These are phyloP conservation scores for Wickerhamomyces alni DNA, from an alignment of 805 yeast species.

Conservation along the genomic window DNA sequence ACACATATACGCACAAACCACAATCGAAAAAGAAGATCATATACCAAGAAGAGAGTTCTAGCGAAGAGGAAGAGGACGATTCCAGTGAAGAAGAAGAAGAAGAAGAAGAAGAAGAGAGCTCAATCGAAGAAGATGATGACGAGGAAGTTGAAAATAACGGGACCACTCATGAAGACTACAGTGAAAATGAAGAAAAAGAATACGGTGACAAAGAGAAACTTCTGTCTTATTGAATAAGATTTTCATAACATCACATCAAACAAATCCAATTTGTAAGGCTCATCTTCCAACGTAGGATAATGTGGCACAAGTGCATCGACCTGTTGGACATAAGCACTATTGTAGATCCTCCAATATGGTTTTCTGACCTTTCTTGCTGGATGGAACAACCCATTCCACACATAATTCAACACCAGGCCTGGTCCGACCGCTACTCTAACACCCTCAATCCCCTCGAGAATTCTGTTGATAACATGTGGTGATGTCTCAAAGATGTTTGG, in stretches of 20 bases:
- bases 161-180: background rate
- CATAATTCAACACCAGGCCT: constrained; percentile 67
- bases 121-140: constrained; percentile 22
- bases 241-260: constrained; percentile 18
- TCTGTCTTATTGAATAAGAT: background rate
- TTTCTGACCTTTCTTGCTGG: constrained; percentile 84
- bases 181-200: constrained; percentile 25
- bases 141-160: constrained; percentile 10
- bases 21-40: constrained; percentile 11
- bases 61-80: constrained; percentile 24
- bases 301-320: constrained; percentile 76
- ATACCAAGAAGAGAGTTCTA: constrained; percentile 21
- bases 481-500: constrained; percentile 94
- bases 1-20: constrained; percentile 17
- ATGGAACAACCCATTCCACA: constrained; percentile 87
- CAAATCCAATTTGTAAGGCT: constrained; percentile 13
- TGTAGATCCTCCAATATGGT: constrained; percentile 83
- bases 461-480: constrained; percentile 86
- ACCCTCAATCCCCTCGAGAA: constrained; percentile 75
- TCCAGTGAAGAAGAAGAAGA: constrained; percentile 28
- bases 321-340: constrained; percentile 66
- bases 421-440: constrained; percentile 67
- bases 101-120: constrained; percentile 22
- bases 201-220: constrained; percentile 5
- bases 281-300: constrained; percentile 55